Evolutionary conservation across 371 early-diverging fungal genomes (phyloP).

Genomic region (Dentiscutata heterogama): DNA sequence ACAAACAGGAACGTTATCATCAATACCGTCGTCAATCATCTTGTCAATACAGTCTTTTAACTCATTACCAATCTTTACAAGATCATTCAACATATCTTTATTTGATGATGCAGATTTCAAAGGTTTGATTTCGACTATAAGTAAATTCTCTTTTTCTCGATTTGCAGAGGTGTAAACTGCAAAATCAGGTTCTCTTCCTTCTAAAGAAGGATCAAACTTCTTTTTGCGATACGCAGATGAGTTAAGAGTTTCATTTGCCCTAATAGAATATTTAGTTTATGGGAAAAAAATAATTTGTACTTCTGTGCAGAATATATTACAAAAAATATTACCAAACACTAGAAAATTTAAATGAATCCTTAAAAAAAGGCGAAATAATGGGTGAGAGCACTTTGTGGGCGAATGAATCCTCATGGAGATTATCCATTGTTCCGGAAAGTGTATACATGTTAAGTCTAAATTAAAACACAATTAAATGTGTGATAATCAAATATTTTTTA

Average conservation of each 20-base stretch:
- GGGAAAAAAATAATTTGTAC: neutral
- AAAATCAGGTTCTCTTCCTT: slow-evolving; percentile 35
- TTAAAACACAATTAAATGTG: neutral
- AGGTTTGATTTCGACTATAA: slow-evolving; percentile 18
- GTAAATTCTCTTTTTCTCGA: neutral
- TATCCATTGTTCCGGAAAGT: neutral
- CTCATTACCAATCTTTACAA: neutral
- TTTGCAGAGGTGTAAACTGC: neutral
- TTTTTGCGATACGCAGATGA: slow-evolving; percentile 29
- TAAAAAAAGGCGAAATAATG: slow-evolving; percentile 3
- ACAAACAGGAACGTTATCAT: slow-evolving; percentile 18
- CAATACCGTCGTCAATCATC: slow-evolving; percentile 13
- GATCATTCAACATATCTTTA: neutral
- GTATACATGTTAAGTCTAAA: neutral
- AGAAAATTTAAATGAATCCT: neutral
- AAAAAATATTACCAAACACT: slow-evolving; percentile 3
- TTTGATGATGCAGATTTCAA: neutral
- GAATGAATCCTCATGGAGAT: slow-evolving; percentile 26
- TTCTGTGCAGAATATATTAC: neutral
- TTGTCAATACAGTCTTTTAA: slow-evolving; percentile 28
- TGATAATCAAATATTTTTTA: neutral
- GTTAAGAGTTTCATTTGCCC: neutral
- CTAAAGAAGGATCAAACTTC: slow-evolving; percentile 28
- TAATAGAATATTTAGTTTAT: neutral
- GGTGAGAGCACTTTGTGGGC: slow-evolving; percentile 18